These are phyloP conservation scores for Enterospora canceri DNA, from an alignment of 371 early-diverging fungal species.

Conservation along the genomic window DNA sequence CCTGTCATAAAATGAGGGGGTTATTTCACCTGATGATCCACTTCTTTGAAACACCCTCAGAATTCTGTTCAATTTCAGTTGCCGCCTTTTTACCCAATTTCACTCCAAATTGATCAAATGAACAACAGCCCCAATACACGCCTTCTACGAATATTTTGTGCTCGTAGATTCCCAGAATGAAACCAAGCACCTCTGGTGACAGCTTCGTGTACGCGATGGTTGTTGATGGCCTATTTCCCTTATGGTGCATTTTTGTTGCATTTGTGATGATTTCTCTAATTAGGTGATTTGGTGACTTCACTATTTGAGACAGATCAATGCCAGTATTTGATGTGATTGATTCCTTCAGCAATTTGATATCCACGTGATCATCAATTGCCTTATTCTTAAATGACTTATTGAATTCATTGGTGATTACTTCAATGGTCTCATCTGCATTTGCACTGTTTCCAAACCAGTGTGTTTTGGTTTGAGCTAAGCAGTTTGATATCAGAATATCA, in stretches of 20 bases:
- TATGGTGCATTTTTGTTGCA: slow-evolving; percentile 70
- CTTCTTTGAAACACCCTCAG: too few species aligned
- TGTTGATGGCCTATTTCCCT: slow-evolving; percentile 88
- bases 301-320: slow-evolving; percentile 67
- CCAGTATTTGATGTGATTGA: slow-evolving; percentile 61
- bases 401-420: too few species aligned
- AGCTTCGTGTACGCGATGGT: slow-evolving; percentile 76
- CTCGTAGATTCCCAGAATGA: slow-evolving; percentile 85
- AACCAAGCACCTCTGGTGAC: slow-evolving; percentile 78
- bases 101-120: slow-evolving; percentile 91
- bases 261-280: too few species aligned
- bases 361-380: slow-evolving; percentile 60
- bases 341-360: too few species aligned
- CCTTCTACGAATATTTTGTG: slow-evolving; percentile 98
- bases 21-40: too few species aligned
- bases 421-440: too few species aligned
- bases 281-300: not conserved
- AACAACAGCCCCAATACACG: slow-evolving; percentile 86
- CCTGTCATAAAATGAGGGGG: too few species aligned
- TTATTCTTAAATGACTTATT: too few species aligned
- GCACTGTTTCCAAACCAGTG: slow-evolving; percentile 85
- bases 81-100: slow-evolving; percentile 95
- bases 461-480: slow-evolving; percentile 92
- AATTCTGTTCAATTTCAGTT: slow-evolving; percentile 74
- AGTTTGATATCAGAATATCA: slow-evolving; percentile 83